These are phyloP conservation scores for Diplogelasinospora grovesii DNA, from an alignment of 495 filamentous ascomycete genomes.

Conservation along the genomic window DNA sequence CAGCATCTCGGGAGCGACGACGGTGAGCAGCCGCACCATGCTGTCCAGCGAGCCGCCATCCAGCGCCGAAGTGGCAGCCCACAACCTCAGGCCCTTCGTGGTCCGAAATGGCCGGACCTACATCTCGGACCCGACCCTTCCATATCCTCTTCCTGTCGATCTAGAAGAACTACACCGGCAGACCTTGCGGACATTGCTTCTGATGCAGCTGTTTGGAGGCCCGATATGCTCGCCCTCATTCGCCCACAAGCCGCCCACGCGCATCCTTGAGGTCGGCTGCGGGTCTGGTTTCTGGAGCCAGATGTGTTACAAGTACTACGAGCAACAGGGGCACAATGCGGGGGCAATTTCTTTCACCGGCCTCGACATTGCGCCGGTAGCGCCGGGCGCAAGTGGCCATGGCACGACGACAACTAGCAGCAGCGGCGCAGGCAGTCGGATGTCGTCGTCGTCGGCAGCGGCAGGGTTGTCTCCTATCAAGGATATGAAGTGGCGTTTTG, in stretches of 20 bases:
- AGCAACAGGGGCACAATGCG: conserved; percentile 46
- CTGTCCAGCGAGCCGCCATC: conserved; percentile 26
- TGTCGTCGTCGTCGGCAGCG: conserved; percentile 6
- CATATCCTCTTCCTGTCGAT: conserved; percentile 85
- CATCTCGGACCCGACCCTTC: conserved; percentile 63
- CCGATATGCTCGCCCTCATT: conserved; percentile 68
- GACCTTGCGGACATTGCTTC: conserved; percentile 72
- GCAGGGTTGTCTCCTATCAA: conserved; percentile 38
- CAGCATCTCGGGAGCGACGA: conserved; percentile 26
- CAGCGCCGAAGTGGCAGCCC: conserved; percentile 16
- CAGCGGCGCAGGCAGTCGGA: conserved; percentile 1
- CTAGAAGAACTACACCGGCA: conserved; percentile 83
- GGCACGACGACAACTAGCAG: conserved; percentile 2
- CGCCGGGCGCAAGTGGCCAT: conserved; percentile 53
- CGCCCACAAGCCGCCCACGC: conserved; percentile 58
- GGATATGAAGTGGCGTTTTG: conserved; percentile 80
- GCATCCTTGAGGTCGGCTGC: conserved; percentile 81
- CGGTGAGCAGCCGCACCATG: conserved; percentile 30
- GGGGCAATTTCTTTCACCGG: conserved; percentile 71
- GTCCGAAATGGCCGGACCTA: conserved; percentile 73
- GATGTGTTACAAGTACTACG: conserved; percentile 72
- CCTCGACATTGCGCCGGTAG: conserved; percentile 72
- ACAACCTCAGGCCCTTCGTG: conserved; percentile 56
- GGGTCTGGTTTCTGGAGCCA: conserved; percentile 87
- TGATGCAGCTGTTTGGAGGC: conserved; percentile 71